Evolutionary conservation across 2,329 filamentous ascomycete genomes (phyloP), one percentile per base, ranked within the genome.

Genomic region (Gaeumannomyces tritici): DNA sequence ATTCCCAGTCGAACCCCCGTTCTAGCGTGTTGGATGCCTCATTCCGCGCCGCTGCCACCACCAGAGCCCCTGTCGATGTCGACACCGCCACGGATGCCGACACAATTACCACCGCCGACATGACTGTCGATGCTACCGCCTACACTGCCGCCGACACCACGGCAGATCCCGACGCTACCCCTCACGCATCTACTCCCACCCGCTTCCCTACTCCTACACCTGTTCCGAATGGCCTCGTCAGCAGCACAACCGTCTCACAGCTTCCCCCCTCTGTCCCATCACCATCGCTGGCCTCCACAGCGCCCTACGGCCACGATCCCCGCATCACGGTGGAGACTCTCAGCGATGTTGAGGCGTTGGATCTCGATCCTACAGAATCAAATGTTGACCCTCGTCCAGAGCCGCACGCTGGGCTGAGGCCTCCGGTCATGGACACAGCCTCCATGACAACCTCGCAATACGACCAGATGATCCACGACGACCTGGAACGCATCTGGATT

Each of bases 401-500:
- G 42, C 24, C 42, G 5, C 18, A 24, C 42, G 15, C 18, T 24
- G 42, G 42, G 2, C 21, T n/a, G 11, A 51, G n/a, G 42, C 42
- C 42, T 4, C 24, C 27, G 13, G 27, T 28, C 26, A 28, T 64
- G 27, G 81, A 84, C 67, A 73, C 74, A 2, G 77, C 74, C 27
- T 83, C 81, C 26, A 75, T 80, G 65, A 79, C 81, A 21, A 77
- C 77, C 4, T 80, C 81, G 3, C 76, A 81, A 63, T 83, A 89
- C 69, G 84, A 89, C 61, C 77, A 80, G 61, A 79, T 85, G 68
- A 83, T 96, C 66, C 85, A 89, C 66, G 85, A 90, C 65, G 93
- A 98, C 74, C 82, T 97, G 62, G 92, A 97, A 70, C 84, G 82
- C 64, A 88, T 84, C 70, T 99, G 95, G 95, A 98, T 99, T 64